A percentile compares a stretch with the other conserved stretches of the same genome.
Conservation (phyloP, 306 rosid species). For the Ziziphus jujuba region DNA sequence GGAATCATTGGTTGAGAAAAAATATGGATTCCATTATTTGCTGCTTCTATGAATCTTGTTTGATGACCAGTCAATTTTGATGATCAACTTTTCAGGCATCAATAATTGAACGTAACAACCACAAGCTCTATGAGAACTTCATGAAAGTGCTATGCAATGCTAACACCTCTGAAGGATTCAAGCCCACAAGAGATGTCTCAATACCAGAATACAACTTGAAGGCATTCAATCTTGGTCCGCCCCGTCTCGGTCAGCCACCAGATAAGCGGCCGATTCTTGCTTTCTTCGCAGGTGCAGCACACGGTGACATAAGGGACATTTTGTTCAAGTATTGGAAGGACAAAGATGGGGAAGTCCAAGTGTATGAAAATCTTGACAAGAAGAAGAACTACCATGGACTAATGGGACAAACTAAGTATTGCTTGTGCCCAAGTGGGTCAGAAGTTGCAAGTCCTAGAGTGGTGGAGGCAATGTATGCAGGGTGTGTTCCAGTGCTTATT, state of each 20-base stretch:
- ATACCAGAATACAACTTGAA: not conserved
- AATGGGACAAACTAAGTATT: slow-evolving; percentile 34
- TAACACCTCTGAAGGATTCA: slow-evolving; percentile 36
- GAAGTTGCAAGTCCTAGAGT: slow-evolving; percentile 49
- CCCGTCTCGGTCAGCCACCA: slow-evolving; percentile 1
- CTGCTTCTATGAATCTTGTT: not conserved
- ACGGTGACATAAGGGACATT: slow-evolving; percentile 25
- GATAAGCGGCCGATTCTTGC: slow-evolving; percentile 15
- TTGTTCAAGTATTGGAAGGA: slow-evolving; percentile 31
- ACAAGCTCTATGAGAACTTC: not conserved
- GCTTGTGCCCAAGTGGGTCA: slow-evolving; percentile 47
- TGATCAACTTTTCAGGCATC: slow-evolving; percentile 11
- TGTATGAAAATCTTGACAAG: slow-evolving; percentile 29
- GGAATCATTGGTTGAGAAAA: not conserved
- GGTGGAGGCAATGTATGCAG: slow-evolving; percentile 40
- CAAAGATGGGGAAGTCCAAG: slow-evolving; percentile 30
- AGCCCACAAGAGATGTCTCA: slow-evolving; percentile 4
- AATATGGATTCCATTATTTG: too few species aligned
- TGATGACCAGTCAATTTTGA: not conserved
- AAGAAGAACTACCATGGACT: slow-evolving; percentile 28
- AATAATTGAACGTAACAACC: not conserved
- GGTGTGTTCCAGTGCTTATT: slow-evolving; percentile 41
- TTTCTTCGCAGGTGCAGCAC: slow-evolving; percentile 8
- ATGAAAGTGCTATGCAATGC: slow-evolving; percentile 31
- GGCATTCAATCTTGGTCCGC: slow-evolving; percentile 6